These are phyloP conservation scores for Dillenia turbinata DNA, from an alignment of 164 flowering plant species.

Conservation along the genomic window DNA sequence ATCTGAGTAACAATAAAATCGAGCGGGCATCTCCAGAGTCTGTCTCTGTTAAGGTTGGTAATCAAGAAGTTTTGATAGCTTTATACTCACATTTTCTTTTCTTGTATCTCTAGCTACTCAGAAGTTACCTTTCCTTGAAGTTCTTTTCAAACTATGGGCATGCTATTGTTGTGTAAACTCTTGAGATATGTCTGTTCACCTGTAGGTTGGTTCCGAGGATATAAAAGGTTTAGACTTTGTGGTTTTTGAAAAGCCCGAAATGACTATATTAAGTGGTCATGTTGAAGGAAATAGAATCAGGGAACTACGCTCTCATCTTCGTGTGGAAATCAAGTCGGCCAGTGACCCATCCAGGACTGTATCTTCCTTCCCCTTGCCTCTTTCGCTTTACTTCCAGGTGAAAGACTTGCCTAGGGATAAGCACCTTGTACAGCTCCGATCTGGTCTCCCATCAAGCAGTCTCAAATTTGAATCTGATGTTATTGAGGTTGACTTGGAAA, in stretches of 20 bases:
- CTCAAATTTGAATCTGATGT: constrained; percentile 72
- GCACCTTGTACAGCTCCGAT: constrained; percentile 71
- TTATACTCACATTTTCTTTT: background rate
- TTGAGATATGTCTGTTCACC: background rate
- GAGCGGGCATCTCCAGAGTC: constrained; percentile 94
- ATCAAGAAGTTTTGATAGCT: background rate
- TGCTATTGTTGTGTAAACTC: background rate
- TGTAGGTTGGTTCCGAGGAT: constrained; percentile 77
- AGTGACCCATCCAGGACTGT: constrained; percentile 64
- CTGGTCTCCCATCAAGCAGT: constrained; percentile 43
- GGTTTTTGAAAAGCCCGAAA: constrained; percentile 90
- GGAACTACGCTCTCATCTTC: constrained; percentile 60
- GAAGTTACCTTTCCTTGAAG: background rate
- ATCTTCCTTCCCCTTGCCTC: constrained; percentile 68
- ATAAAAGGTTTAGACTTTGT: constrained; percentile 68
- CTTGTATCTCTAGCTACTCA: background rate
- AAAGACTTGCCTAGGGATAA: constrained; percentile 70
- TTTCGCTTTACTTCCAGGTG: constrained; percentile 86
- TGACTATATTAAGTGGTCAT: constrained; percentile 79
- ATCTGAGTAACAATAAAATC: constrained; percentile 39
- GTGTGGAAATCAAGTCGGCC: constrained; percentile 79
- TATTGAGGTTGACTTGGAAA: constrained; percentile 80
- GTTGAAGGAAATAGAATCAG: constrained; percentile 61
- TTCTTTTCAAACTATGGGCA: background rate
- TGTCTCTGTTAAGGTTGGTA: constrained; percentile 55